Base-by-base conservation (phyloP, 2,329 filamentous ascomycete species). In the Arachnomyces sp. region DNA sequence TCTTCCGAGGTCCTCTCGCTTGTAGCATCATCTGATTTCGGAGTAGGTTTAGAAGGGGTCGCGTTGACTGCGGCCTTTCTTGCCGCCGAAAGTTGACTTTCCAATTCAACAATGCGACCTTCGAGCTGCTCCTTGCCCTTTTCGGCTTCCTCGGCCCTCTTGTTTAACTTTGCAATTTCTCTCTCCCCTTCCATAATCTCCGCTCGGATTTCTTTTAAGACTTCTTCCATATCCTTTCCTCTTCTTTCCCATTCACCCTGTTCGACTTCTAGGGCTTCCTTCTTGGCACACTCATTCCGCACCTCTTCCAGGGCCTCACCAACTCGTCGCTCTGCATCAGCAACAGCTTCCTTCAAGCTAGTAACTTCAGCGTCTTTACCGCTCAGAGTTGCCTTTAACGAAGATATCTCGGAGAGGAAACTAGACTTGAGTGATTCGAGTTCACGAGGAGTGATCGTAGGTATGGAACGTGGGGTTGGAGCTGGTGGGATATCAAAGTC, bases 401-500 rank as follows among this genome's bases (percentile, higher is more conserved):
- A 87, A 46, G 87, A 94, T 44, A 98, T 94, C 59, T 96, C 86
- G 0, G 89, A 94, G 38, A 93, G 74, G 53, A 94, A 93, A 16
- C 77, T 77, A 0, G 89, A 95, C 61, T 96, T 96, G 44, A 96
- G 73, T 11, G 84, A 86, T 59, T 98, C 92, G 2, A 96, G 72
- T 65, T 98, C 92, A 28, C 92, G 80, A 2, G 92, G 86, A 2
- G 89, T 95, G 51, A 96, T 84, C 7, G 83, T 86, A 0, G 92
- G 92, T 29, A 96, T 77, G 40, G 87, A 95, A 46, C 90, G 81
- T 11, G 92, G 92, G 1, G 92, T 96, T 2, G 90, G 88, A 51
- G 88, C 80, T 0, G 90, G 87, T n/a, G 89, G 88, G 7, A 96
- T 84, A 54, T 96, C 92, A 57, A 93, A 92, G 62, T 94, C 87